Base-by-base conservation (phyloP, 1,284 basidiomycete genomes). In the Ceratobasidium sp. region DNA sequence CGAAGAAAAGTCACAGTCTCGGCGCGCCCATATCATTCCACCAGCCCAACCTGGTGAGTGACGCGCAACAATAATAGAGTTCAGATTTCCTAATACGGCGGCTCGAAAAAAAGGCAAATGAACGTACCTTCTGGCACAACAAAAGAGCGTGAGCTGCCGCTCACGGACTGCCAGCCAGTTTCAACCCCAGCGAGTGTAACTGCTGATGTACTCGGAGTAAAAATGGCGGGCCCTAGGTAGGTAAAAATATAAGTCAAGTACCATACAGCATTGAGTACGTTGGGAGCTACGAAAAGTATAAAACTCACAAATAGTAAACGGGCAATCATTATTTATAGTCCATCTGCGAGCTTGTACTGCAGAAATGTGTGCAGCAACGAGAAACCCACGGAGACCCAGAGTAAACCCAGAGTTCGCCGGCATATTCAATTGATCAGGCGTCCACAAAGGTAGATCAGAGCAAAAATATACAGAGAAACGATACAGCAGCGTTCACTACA, bases 241-340 rank as follows among this genome's bases (percentile, higher is more conserved):
- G 12, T 13, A 34, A 31, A 42, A 27, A 32, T 40, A 32, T 29
- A 8, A 20, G 15, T 31, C 15, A 20, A 47, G 45, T 29, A 17
- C 17, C 17, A 17, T 40, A 15, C 12, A 25, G 55, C 10, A 17
- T 42, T 64, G 3, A 50, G 34, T 29, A 32, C 7, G 35, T 13
- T 45, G n/a, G 49, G 60, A 53, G 34, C 34, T 35, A 49, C 32
- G 35, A 50, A 34, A 27, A 52, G 53, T 22, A 47, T 45, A 43
- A 53, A 32, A 29, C 60, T 42, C 49, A 65, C 60, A 65, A 20
- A 65, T 31, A 27, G 60, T 65, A 27, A 38, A 65, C 22, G 60
- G n/a, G 47, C 60, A 65, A n/a, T 65, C 60, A 29, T 65, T 65
- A 49, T 65, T 65, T 38, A 65, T 49, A 42, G 60, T 65, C 60